Conservation (phyloP, 2,329 filamentous ascomycete genomes). For the Cordyceps cateniannulata region DNA sequence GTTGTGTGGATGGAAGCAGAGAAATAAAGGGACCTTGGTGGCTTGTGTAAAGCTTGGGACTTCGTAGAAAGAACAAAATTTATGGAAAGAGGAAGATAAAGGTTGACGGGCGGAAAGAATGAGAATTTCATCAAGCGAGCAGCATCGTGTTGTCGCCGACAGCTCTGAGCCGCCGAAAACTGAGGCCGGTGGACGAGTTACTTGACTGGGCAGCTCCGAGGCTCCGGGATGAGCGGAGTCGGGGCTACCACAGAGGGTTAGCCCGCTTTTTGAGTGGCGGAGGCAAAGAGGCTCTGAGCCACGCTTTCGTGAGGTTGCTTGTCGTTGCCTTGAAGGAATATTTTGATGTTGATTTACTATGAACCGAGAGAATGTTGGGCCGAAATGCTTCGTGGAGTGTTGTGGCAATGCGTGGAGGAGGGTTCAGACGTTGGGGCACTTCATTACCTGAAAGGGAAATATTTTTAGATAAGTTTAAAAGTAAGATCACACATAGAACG, state of each 20-base stretch:
- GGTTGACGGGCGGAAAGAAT: not conserved
- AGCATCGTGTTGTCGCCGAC: not conserved
- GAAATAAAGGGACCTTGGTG: not conserved
- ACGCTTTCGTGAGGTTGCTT: not conserved
- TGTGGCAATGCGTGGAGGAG: no score
- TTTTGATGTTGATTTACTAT: no score
- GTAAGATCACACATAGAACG: no score
- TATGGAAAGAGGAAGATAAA: not conserved
- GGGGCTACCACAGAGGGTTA: constrained; percentile 16
- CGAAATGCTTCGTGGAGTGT: no score
- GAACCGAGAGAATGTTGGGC: no score
- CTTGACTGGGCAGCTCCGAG: constrained; percentile 25
- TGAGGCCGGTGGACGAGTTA: not conserved
- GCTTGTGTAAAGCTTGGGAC: not conserved
- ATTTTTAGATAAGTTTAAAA: no score
- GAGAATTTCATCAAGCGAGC: not conserved
- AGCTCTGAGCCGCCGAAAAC: not conserved
- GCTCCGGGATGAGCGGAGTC: not conserved
- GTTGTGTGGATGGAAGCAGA: not conserved
- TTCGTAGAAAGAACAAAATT: not conserved
- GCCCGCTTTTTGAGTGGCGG: not conserved
- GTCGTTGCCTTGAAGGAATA: no score
- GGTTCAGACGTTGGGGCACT: no score
- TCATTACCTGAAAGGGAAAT: no score
- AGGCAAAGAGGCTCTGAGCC: not conserved